phyloP scores from a whole-genome alignment of 2,329 filamentous ascomycete genomes.

The Penicillium sp. region DNA sequence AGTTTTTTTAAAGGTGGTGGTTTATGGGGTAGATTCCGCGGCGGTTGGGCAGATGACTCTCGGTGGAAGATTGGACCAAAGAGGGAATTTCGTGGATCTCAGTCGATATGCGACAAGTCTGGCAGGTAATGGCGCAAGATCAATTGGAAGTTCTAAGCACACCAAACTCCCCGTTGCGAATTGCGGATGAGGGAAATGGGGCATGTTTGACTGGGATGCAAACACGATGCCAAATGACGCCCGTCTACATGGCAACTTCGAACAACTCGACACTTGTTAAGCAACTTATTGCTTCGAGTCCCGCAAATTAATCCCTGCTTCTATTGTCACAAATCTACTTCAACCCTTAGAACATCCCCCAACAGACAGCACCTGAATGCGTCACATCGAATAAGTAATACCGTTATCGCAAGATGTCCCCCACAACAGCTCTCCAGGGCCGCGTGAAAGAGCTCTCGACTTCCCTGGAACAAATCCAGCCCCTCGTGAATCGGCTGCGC shows the following conservation, averaged over 20 bases:
- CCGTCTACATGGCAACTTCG: conserved; percentile 25
- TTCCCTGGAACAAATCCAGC: conserved; percentile 45
- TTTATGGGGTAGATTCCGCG: neutral
- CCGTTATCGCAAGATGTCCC: conserved; percentile 30
- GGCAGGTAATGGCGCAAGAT: conserved; percentile 1
- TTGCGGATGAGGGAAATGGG: conserved; percentile 10
- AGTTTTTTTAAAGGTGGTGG: conserved; percentile 11
- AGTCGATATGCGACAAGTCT: neutral
- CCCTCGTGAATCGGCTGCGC: conserved; percentile 49
- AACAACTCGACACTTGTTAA: conserved; percentile 7
- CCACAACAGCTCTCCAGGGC: conserved; percentile 35
- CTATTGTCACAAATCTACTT: too few relatives aligned
- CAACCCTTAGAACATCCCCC: too few relatives aligned
- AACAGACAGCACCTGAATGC: neutral
- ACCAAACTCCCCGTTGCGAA: conserved; percentile 4
- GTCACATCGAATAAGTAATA: neutral
- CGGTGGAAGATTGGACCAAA: neutral
- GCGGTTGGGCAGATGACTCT: neutral
- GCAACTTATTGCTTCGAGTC: neutral
- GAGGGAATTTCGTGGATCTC: neutral
- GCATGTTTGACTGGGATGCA: conserved; percentile 27
- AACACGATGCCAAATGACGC: conserved; percentile 19
- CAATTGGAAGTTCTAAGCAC: conserved; percentile 3
- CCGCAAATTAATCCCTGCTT: neutral
- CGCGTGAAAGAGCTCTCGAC: conserved; percentile 48